Evolutionary conservation across 352 stramenopile species (phyloP), one percentile per base, ranked within the genome.

Genomic region (Pythium phragmitis): DNA sequence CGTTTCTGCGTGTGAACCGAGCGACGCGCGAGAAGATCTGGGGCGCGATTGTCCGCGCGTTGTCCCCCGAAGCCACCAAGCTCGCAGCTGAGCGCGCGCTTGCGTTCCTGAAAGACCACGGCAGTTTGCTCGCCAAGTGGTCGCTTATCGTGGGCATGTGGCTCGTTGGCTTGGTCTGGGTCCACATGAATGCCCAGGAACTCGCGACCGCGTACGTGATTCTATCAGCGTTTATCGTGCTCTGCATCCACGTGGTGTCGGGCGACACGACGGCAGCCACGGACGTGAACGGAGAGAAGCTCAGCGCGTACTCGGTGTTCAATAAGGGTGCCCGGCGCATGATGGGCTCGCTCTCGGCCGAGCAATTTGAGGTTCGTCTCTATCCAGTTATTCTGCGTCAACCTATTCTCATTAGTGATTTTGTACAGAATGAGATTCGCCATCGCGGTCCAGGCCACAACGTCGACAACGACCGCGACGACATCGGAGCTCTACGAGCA

Each of bases 301-400:
- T 92, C 16, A 94, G 86, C 57, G 84, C 86, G 3, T 94, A 94
- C 64, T 94, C 86, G 26, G 79, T 94, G 19, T 94, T 94, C 57
- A 94, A 94, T 63, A 75, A 71, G 23, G 76, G 77, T 16, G 68
- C 72, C 12, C 74, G 81, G 51, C 80, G 86, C 57, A 88, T 94
- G 79, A 57, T 92, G 56, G 86, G 86, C 5, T 91, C 83, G 6
- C 70, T 94, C 19, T 92, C 86, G 13, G 85, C 82, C 33, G 86
- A 94, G 42, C 82, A 94, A 58, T 92, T 94, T 59, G 86, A 94
- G 83, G 83, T 89, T 63, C 23, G 50, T 37, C 11, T 2, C 4
- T n/a, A 23, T n/a, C 5, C 46, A 23, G 21, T 55, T n/a, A 62
- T 37, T 46, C 4, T 55, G 33, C 42, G 2, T 60, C 14, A 7